Conservation (phyloP, 2,329 filamentous ascomycete genomes). For the Zymoseptoria brevis region DNA sequence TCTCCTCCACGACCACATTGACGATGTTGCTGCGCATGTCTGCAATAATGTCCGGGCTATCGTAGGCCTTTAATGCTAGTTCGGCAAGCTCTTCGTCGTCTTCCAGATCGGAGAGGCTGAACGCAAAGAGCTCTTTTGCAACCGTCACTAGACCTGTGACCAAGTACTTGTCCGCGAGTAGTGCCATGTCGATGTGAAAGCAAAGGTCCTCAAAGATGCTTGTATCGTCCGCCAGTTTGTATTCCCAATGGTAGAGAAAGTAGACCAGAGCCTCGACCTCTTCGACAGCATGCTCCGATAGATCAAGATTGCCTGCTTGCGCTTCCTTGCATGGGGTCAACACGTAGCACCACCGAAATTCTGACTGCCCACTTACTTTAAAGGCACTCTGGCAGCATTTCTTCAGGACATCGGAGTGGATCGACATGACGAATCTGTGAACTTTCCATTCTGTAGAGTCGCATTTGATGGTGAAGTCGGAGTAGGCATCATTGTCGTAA, state of each 20-base stretch:
- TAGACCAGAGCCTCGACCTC: neutral
- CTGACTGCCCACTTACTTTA: neutral
- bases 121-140: neutral
- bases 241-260: neutral
- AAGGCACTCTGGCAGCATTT: neutral
- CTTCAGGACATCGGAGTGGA: neutral
- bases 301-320: neutral
- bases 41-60: neutral
- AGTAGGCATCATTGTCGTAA: neutral
- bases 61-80: neutral
- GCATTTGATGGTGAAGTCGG: neutral
- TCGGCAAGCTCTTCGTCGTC: neutral
- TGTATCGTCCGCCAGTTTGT: neutral
- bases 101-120: neutral
- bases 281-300: neutral
- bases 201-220: neutral
- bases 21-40: neutral
- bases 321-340: neutral
- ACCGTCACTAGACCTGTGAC: conserved; percentile 1
- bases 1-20: neutral
- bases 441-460: neutral
- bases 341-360: neutral
- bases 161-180: conserved; percentile 11
- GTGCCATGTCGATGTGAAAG: conserved; percentile 2
- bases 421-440: neutral